Percentiles rank a stretch among this genome's conserved stretches.
Evolutionary conservation across 169 alveolate genomes (phyloP).

Genomic region (Eimeria acervulina): DNA sequence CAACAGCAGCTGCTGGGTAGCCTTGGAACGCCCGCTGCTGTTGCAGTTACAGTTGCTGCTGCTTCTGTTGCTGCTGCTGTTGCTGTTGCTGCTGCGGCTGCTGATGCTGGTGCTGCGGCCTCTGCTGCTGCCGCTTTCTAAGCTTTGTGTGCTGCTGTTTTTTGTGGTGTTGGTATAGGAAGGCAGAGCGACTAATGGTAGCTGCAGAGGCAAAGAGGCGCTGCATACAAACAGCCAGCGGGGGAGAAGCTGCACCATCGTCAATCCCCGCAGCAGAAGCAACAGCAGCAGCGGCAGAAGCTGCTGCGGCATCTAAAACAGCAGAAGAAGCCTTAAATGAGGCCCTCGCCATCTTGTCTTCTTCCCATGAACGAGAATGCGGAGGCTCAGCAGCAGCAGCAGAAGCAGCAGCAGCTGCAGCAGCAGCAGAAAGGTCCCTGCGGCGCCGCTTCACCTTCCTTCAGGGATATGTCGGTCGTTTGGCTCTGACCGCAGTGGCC

Average conservation of each 20-base stretch:
- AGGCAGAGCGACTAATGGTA: neutral
- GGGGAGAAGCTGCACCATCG: neutral
- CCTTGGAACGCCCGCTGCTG: neutral
- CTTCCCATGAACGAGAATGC: neutral
- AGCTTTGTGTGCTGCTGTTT: neutral
- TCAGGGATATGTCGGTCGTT: constrained; percentile 49
- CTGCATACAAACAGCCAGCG: neutral
- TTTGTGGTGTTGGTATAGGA: neutral
- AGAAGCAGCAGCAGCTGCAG: neutral
- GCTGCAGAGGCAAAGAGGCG: constrained; percentile 1
- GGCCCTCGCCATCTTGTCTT: neutral
- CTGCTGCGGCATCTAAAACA: too few relatives aligned
- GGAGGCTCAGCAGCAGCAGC: too few relatives aligned
- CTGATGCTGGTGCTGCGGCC: too few relatives aligned
- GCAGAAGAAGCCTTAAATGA: constrained; percentile 16
- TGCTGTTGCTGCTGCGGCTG: too few relatives aligned
- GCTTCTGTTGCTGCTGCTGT: too few relatives aligned
- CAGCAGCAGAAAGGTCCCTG: constrained; percentile 60
- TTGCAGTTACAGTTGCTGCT: too few relatives aligned
- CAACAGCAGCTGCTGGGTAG: neutral
- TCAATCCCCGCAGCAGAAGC: constrained; percentile 5
- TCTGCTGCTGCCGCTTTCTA: neutral
- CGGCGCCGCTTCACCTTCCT: constrained; percentile 61
- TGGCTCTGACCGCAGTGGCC: constrained; percentile 23
- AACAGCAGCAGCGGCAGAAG: neutral